Evolutionary conservation across 2,329 filamentous ascomycete species (phyloP).

Genomic region (Chaetomium sp.): DNA sequence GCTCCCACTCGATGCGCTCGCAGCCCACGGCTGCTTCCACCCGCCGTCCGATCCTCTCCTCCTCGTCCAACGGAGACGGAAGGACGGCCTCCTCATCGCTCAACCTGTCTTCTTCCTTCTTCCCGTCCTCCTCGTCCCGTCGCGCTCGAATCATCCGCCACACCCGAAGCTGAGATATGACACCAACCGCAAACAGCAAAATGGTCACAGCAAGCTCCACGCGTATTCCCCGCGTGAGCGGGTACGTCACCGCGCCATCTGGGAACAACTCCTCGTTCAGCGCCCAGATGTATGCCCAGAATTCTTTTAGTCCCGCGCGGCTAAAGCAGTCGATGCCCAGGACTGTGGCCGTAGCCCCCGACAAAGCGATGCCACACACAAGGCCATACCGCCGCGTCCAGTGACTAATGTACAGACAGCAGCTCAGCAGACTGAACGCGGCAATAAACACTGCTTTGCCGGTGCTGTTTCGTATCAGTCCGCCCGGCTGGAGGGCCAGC

Average conservation of each 20-base stretch:
- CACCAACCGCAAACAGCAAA: conserved; percentile 65
- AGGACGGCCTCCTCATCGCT: conserved; percentile 44
- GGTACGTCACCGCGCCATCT: conserved; percentile 68
- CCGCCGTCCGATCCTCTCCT: conserved; percentile 63
- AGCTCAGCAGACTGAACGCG: conserved; percentile 60
- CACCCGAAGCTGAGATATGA: conserved; percentile 78
- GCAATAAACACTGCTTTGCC: conserved; percentile 71
- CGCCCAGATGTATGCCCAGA: conserved; percentile 88
- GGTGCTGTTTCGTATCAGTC: conserved; percentile 56
- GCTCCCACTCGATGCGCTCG: conserved; percentile 69
- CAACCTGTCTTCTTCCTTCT: conserved; percentile 44
- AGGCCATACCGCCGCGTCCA: conserved; percentile 73
- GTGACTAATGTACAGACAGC: conserved; percentile 70
- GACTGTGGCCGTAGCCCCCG: conserved; percentile 70
- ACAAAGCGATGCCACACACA: conserved; percentile 70
- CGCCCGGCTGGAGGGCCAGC: conserved; percentile 67
- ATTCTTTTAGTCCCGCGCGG: conserved; percentile 86
- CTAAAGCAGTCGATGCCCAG: conserved; percentile 89
- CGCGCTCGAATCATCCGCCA: conserved; percentile 73
- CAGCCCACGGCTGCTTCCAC: conserved; percentile 56
- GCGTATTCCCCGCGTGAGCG: conserved; percentile 75
- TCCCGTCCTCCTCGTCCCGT: conserved; percentile 32
- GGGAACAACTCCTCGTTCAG: conserved; percentile 79
- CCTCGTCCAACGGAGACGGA: conserved; percentile 44
- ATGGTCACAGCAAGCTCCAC: conserved; percentile 77